These are phyloP conservation scores for Globisporangium splendens DNA, from an alignment of 352 stramenopile genomes.

Conservation along the genomic window DNA sequence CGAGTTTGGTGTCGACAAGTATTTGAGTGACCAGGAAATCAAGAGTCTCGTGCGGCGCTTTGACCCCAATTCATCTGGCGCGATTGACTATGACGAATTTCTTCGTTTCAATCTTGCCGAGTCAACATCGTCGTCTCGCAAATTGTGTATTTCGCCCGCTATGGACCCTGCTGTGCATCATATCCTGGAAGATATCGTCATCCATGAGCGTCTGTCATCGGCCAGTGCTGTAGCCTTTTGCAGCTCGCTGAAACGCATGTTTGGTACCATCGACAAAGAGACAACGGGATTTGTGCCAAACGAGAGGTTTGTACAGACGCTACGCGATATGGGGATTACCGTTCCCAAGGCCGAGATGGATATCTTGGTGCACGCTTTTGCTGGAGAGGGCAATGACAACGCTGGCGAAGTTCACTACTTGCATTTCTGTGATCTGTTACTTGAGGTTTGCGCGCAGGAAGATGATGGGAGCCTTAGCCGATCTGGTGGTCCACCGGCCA, in stretches of 20 bases:
- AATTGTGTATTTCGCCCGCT: constrained; percentile 8
- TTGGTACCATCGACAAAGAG: constrained; percentile 77
- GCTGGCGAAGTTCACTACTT: constrained; percentile 39
- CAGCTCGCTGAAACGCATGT: constrained; percentile 73
- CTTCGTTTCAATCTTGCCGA: constrained; percentile 72
- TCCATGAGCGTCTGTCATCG: constrained; percentile 41
- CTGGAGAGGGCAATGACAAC: constrained; percentile 14
- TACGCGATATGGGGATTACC: constrained; percentile 59
- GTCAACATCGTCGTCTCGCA: constrained; percentile 39
- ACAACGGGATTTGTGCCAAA: constrained; percentile 42
- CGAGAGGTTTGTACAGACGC: constrained; percentile 48
- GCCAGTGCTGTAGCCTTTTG: constrained; percentile 48
- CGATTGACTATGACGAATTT: constrained; percentile 75
- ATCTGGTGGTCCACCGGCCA: constrained; percentile 22
- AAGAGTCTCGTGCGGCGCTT: constrained; percentile 80
- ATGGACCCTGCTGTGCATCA: constrained; percentile 21
- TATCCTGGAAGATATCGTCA: constrained; percentile 47
- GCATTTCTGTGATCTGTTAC: constrained; percentile 55
- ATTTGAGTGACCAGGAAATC: constrained; percentile 68
- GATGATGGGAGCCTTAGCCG: constrained; percentile 16
- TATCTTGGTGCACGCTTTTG: constrained; percentile 42
- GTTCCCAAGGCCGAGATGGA: constrained; percentile 37
- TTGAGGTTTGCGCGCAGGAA: constrained; percentile 37
- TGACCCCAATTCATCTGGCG: constrained; percentile 59
- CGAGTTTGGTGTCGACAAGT: constrained; percentile 71